These are phyloP conservation scores for Tetragonia tetragonoides DNA, from an alignment of 148 eudicot genomes.

Conservation along the genomic window DNA sequence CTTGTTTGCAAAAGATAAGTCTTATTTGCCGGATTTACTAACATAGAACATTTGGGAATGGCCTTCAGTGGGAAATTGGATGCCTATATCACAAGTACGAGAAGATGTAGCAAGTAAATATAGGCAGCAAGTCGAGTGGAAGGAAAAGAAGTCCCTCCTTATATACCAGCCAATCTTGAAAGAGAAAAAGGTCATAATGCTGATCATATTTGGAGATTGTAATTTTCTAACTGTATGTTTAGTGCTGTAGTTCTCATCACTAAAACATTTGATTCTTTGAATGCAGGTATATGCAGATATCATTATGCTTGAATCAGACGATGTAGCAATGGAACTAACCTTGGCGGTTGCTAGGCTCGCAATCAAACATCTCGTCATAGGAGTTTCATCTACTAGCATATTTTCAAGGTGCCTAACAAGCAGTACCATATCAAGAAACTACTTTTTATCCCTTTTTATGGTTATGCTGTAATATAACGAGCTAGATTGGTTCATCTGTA, in stretches of 20 bases:
- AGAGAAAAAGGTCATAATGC: slow-evolving; percentile 41
- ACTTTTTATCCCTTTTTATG: not conserved
- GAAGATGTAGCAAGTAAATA: slow-evolving; percentile 58
- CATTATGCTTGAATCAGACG: slow-evolving; percentile 73
- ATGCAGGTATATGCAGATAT: slow-evolving; percentile 67
- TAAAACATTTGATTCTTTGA: not conserved
- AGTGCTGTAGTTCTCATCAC: not conserved
- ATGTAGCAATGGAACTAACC: slow-evolving; percentile 47
- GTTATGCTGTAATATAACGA: not conserved
- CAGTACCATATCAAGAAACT: not conserved
- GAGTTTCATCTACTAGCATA: slow-evolving; percentile 59
- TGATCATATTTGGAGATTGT: not conserved
- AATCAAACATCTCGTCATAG: slow-evolving; percentile 69
- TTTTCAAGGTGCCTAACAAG: slow-evolving; percentile 55
- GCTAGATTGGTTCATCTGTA: slow-evolving; percentile 15
- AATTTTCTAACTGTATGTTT: not conserved
- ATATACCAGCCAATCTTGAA: slow-evolving; percentile 51
- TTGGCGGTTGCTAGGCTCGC: slow-evolving; percentile 31
- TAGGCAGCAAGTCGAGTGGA: slow-evolving; percentile 60
- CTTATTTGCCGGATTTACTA: slow-evolving; percentile 5
- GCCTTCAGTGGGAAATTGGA: slow-evolving; percentile 59
- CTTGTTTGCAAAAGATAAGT: not conserved
- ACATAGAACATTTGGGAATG: not conserved
- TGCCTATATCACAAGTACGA: slow-evolving; percentile 64
- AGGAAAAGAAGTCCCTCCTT: slow-evolving; percentile 51